Evolutionary conservation across 306 rosid genomes (phyloP).

Genomic region (Prunus dulcis): DNA sequence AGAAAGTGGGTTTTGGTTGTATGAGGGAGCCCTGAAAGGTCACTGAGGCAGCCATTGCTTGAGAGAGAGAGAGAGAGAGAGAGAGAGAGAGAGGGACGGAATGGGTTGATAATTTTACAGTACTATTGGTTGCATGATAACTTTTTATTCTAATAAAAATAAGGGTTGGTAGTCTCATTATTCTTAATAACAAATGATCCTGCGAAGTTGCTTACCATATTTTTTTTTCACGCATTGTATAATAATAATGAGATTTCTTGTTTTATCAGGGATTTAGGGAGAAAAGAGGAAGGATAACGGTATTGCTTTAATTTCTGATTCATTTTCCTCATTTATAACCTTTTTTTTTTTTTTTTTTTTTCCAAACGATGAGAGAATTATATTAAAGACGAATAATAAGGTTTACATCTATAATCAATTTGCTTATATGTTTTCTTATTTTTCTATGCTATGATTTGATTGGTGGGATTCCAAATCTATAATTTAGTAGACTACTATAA

Average conservation of each 20-base stretch:
- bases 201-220: neutral
- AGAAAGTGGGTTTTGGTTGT: constrained; percentile 18
- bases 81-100: neutral
- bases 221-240: neutral
- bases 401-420: no score
- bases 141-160: neutral
- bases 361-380: no score
- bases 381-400: no score
- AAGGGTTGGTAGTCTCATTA: neutral
- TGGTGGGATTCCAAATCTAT: no score
- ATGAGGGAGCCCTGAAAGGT: constrained; percentile 9
- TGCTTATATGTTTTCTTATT: no score
- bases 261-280: neutral
- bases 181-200: no score
- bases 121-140: neutral
- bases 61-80: neutral
- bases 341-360: no score
- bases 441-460: no score
- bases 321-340: neutral
- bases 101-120: neutral
- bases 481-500: no score
- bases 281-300: neutral
- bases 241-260: neutral
- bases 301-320: neutral
- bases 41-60: constrained; percentile 35